Base-by-base conservation (phyloP, 2,329 filamentous ascomycete species). In the Hymenoscyphus albidus region DNA sequence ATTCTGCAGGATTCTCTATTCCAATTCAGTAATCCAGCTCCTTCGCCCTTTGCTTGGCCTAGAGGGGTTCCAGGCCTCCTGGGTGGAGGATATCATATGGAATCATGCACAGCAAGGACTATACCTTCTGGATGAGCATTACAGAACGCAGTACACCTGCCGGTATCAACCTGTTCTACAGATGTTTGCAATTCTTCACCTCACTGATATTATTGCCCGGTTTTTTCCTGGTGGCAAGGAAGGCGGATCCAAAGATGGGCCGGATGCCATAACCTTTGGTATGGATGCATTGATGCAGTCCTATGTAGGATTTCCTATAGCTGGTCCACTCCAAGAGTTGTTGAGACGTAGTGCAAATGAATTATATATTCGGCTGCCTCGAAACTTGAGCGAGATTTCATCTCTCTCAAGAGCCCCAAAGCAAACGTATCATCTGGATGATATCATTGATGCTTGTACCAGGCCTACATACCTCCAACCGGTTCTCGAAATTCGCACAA, bases 81-180 rank as follows among this genome's bases (percentile, higher is more conserved):
- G 67, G 13, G 65, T 77, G 4, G 70, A 74, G 58, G 67, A 70
- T 40, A 57, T 70, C 4, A 65, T 75, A 5, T 72, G 75, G 70
- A 63, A 68, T 13, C 69, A 75, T 65, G 74, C 74, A 3, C 73
- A 75, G 62, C 61, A 70, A 27, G 76, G 74, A 2, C 62, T 77
- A 14, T 67, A 67, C 51, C 69, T 77, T n/a, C 67, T 76, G 10
- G 68, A 73, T 10, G 67, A 69, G 18, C 65, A 70, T 55, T 77
- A 76, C 67, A 64, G 66, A 10, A 64, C 63, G 5, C 67, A 70
- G 12, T 76, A 74, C 62, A 70, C 69, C 1, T 73, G 70, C 61
- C 70, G 70, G 27, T 76, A 75, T 62, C 74, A 76, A 54, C 70
- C 73, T 2, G 72, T 74, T 1, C 62, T 76, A 16, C 76, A 77